Evolutionary conservation across 768 basidiomycete species (phyloP).

Genomic region (Mycena sanguinolenta): DNA sequence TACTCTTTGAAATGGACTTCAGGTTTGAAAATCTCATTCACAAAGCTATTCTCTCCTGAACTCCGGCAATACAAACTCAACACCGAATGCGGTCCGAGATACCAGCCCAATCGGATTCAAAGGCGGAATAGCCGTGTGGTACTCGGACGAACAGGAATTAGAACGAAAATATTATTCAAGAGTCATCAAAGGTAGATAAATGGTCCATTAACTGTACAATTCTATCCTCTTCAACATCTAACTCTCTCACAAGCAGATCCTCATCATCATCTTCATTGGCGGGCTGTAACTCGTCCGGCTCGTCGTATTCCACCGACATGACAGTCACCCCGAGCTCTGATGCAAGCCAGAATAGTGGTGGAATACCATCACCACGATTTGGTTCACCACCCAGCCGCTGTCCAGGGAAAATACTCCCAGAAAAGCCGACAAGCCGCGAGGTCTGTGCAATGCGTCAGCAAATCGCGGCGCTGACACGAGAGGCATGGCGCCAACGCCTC

Average conservation of each 20-base stretch:
- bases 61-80: background rate
- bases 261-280: background rate
- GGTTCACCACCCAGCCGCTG: background rate
- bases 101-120: background rate
- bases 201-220: slow-evolving; percentile 11
- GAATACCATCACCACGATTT: background rate
- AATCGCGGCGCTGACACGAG: slow-evolving; percentile 7
- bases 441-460: background rate
- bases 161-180: background rate
- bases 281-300: background rate
- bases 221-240: slow-evolving; percentile 1
- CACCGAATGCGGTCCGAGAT: background rate
- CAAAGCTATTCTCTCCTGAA: background rate
- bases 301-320: slow-evolving; percentile 1
- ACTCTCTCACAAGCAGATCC: background rate
- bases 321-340: background rate
- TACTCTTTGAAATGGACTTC: too few relatives aligned
- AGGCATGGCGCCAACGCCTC: slow-evolving; percentile 11
- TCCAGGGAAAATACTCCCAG: slow-evolving; percentile 4
- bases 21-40: background rate
- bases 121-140: background rate
- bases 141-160: background rate
- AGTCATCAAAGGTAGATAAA: slow-evolving; percentile 4
- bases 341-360: slow-evolving; percentile 4
- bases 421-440: slow-evolving; percentile 6